Evolutionary conservation across 768 basidiomycete species (phyloP).

Genomic region (Leccinum pellstonianum): DNA sequence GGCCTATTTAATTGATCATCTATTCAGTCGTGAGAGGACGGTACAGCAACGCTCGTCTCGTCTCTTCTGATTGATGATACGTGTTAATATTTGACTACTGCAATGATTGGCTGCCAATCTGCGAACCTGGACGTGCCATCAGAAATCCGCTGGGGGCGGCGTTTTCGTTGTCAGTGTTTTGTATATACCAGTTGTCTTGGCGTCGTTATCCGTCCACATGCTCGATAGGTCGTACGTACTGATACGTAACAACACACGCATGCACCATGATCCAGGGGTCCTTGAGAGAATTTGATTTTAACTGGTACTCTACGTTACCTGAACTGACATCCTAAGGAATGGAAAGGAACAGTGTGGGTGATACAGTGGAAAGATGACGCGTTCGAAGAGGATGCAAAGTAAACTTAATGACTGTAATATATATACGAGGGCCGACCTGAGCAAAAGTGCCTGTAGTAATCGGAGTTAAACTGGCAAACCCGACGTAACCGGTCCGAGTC

Average conservation of each 20-base stretch:
- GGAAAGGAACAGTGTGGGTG: slow-evolving; percentile 21
- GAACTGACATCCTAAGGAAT: slow-evolving; percentile 11
- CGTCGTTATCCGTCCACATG: not conserved
- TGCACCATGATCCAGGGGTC: not conserved
- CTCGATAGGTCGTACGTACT: not conserved
- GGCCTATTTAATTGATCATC: not conserved
- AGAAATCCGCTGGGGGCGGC: not conserved
- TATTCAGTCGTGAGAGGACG: not conserved
- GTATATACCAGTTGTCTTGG: not conserved
- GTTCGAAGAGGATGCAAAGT: slow-evolving; percentile 27
- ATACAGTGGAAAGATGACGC: slow-evolving; percentile 35
- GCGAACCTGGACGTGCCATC: not conserved
- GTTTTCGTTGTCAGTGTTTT: not conserved
- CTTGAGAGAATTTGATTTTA: slow-evolving; percentile 12
- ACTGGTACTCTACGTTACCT: slow-evolving; percentile 29
- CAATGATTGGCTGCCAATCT: not conserved
- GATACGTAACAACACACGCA: not conserved
- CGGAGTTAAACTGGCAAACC: slow-evolving; percentile 1
- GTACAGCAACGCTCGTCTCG: no score
- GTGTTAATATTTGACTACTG: not conserved
- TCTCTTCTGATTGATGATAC: no score
- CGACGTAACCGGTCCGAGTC: slow-evolving; percentile 4
- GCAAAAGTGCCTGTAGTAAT: slow-evolving; percentile 12
- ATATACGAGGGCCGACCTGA: slow-evolving; percentile 32
- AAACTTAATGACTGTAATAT: slow-evolving; percentile 35